These are phyloP conservation scores for Candida rishiriensis DNA, from an alignment of 805 yeast species.

Conservation along the genomic window DNA sequence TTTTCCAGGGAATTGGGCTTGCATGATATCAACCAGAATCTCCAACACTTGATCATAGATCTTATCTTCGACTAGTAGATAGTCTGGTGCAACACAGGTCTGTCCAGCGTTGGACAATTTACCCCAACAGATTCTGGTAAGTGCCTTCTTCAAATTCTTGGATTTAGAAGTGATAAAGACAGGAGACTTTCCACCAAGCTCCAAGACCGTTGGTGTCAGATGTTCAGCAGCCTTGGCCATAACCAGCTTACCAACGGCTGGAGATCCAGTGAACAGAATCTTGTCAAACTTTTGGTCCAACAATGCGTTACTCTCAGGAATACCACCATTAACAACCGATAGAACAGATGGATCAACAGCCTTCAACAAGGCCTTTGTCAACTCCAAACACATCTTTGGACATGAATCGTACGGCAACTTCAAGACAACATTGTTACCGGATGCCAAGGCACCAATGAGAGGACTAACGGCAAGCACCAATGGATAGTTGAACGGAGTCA, in stretches of 20 bases:
- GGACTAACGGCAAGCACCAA: slow-evolving; percentile 59
- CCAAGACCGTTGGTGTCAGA: slow-evolving; percentile 75
- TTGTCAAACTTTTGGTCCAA: slow-evolving; percentile 66
- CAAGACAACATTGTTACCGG: slow-evolving; percentile 75
- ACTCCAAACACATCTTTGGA: slow-evolving; percentile 53
- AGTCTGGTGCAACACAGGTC: slow-evolving; percentile 88
- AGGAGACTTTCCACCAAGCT: slow-evolving; percentile 93
- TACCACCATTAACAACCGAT: slow-evolving; percentile 67
- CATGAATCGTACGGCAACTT: slow-evolving; percentile 69
- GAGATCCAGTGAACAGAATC: slow-evolving; percentile 83
- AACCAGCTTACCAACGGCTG: slow-evolving; percentile 68
- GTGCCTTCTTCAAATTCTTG: slow-evolving; percentile 35
- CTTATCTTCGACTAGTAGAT: slow-evolving; percentile 60
- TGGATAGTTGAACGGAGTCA: slow-evolving; percentile 83
- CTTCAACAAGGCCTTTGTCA: slow-evolving; percentile 50
- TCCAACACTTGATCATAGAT: slow-evolving; percentile 50
- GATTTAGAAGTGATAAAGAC: slow-evolving; percentile 56
- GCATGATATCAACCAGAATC: slow-evolving; percentile 35
- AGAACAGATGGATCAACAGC: slow-evolving; percentile 55
- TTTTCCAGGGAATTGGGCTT: slow-evolving; percentile 40
- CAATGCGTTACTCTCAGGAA: slow-evolving; percentile 53
- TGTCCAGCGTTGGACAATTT: slow-evolving; percentile 82
- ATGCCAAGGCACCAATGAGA: slow-evolving; percentile 74
- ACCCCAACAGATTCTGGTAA: slow-evolving; percentile 67
- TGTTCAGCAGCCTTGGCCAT: slow-evolving; percentile 80